Percentiles rank a stretch among this genome's conserved stretches.
Conservation (phyloP, 306 rosid genomes). For the Oemleria cerasiformis region DNA sequence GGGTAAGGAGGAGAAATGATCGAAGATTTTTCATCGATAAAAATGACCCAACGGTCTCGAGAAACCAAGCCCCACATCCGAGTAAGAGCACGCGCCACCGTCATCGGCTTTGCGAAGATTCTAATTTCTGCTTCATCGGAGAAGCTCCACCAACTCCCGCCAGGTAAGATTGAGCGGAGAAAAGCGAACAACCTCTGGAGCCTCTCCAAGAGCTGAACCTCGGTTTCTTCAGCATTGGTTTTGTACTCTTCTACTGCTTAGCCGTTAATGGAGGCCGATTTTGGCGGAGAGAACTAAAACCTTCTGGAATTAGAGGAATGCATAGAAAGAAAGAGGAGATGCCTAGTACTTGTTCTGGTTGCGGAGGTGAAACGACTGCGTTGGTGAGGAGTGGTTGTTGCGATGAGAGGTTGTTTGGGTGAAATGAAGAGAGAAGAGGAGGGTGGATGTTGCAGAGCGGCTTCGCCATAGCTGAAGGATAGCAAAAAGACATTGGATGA, state of each 20-base stretch:
- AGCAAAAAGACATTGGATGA: not conserved
- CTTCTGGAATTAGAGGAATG: conserved; percentile 23
- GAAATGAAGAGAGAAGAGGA: conserved; percentile 25
- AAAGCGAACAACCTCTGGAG: conserved; percentile 34
- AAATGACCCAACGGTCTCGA: conserved; percentile 75
- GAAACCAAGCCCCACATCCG: conserved; percentile 89
- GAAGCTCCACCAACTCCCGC: conserved; percentile 86
- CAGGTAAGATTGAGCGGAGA: conserved; percentile 56
- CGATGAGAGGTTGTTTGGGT: conserved; percentile 21
- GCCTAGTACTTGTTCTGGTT: not conserved
- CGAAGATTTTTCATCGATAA: too few relatives aligned
- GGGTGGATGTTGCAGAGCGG: conserved; percentile 40
- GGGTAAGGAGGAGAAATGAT: conserved; percentile 23
- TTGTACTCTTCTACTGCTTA: conserved; percentile 35
- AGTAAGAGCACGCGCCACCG: conserved; percentile 64
- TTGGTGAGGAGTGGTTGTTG: not conserved
- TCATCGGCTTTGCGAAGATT: conserved; percentile 57
- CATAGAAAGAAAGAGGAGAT: conserved; percentile 17
- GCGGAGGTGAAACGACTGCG: conserved; percentile 24
- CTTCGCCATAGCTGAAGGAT: conserved; percentile 43
- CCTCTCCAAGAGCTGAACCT: conserved; percentile 29
- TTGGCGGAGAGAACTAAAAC: conserved; percentile 20
- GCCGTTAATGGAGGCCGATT: conserved; percentile 65
- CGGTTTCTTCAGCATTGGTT: conserved; percentile 16
- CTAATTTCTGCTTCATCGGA: conserved; percentile 43